Evolutionary conservation across 176 grass and related monocot species (phyloP).

Genomic region (Poa pratensis): DNA sequence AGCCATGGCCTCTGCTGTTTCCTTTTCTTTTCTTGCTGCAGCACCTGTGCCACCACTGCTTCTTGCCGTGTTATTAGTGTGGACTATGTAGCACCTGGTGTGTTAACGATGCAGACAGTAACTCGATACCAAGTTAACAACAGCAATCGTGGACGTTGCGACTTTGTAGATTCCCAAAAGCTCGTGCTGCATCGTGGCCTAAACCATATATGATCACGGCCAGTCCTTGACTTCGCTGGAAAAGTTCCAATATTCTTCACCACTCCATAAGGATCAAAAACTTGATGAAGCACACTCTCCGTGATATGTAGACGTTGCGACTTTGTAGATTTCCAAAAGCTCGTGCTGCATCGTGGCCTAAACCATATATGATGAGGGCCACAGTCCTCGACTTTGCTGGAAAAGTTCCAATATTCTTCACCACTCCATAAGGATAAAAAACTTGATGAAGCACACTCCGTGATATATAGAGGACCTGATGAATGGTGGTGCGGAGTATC

Average conservation of each 20-base stretch:
- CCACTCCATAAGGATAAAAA: constrained; percentile 2
- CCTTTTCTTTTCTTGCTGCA: neutral
- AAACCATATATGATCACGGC: neutral
- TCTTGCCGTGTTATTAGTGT: neutral
- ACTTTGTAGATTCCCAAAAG: neutral
- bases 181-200: neutral
- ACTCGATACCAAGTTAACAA: neutral
- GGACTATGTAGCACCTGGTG: neutral
- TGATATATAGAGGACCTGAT: neutral
- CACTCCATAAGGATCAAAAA: constrained; percentile 2
- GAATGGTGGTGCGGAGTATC: neutral
- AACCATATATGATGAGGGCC: constrained; percentile 3
- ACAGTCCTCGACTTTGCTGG: neutral
- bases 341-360: neutral
- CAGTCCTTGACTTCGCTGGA: constrained; percentile 3
- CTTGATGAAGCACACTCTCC: neutral
- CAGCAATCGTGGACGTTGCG: neutral
- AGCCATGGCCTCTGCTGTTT: neutral
- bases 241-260: neutral
- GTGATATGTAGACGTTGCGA: neutral
- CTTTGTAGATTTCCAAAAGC: neutral
- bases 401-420: neutral
- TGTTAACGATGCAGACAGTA: neutral
- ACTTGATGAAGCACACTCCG: neutral
- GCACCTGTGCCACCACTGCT: neutral